Evolutionary conservation across 306 rosid species (phyloP).

Genomic region (Myrica gale): DNA sequence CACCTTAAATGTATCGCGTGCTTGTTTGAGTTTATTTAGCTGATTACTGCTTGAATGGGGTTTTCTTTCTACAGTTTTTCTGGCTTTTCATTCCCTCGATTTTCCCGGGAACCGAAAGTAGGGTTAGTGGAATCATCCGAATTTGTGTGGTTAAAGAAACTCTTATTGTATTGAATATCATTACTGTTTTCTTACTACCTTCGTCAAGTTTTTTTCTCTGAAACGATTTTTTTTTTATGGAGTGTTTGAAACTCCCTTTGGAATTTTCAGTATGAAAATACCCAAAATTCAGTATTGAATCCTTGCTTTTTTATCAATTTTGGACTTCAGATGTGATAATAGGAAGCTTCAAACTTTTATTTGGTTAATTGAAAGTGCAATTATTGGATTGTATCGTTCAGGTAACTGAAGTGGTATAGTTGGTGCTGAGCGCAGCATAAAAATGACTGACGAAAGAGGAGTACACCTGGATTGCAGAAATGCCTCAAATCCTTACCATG

Average conservation of each 20-base stretch:
- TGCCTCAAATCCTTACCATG: conserved; percentile 79
- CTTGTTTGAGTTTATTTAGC: neutral
- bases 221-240: neutral
- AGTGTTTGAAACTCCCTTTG: neutral
- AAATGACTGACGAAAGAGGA: conserved; percentile 69
- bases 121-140: neutral
- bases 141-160: neutral
- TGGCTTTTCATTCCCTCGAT: too few relatives aligned
- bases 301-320: neutral
- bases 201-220: too few relatives aligned
- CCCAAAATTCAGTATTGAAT: neutral
- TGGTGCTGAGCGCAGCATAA: neutral
- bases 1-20: neutral
- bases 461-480: conserved; percentile 92
- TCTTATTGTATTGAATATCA: neutral
- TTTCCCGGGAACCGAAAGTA: neutral
- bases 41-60: neutral
- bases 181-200: too few relatives aligned
- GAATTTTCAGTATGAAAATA: neutral
- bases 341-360: neutral
- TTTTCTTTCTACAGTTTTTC: neutral
- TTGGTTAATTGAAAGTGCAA: neutral
- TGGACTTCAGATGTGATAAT: neutral
- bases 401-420: conserved; percentile 17
- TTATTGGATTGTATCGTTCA: neutral